Conservation (phyloP, 805 yeast genomes). For the Grigorovia humatica region DNA sequence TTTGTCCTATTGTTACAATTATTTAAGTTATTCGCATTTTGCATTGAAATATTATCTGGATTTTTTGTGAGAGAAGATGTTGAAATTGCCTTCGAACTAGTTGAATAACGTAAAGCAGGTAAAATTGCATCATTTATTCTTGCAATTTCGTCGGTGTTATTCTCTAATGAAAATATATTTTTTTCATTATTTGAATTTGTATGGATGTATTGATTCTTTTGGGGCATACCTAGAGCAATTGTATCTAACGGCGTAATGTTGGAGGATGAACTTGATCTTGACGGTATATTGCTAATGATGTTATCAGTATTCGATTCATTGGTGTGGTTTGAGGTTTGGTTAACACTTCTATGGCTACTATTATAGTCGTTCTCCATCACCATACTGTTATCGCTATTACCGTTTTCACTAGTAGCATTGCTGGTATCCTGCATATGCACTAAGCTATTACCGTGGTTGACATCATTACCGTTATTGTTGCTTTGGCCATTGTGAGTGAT, state of each 20-base stretch:
- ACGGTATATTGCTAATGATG: background rate
- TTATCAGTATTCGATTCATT: background rate
- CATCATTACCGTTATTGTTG: background rate
- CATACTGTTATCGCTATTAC: no score
- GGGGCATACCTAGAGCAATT: slow-evolving; percentile 8
- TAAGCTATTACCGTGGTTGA: no score
- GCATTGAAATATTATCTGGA: background rate
- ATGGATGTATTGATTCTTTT: background rate
- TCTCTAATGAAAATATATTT: background rate
- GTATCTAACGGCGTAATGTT: slow-evolving; percentile 13
- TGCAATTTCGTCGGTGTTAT: background rate
- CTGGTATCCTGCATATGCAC: no score
- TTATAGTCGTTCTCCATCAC: background rate
- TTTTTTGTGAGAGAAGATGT: background rate
- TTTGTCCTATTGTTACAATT: background rate
- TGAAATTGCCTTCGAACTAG: background rate
- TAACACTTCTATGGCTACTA: background rate
- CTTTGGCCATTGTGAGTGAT: background rate
- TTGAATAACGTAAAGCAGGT: background rate
- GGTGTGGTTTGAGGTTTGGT: background rate
- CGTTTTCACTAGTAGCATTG: no score
- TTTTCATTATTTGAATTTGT: background rate
- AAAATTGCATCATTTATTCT: background rate
- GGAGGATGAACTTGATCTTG: slow-evolving; percentile 1
- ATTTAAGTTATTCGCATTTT: no score